Evolutionary conservation across 352 stramenopile species (phyloP).

Genomic region (Plasmopara viticola): DNA sequence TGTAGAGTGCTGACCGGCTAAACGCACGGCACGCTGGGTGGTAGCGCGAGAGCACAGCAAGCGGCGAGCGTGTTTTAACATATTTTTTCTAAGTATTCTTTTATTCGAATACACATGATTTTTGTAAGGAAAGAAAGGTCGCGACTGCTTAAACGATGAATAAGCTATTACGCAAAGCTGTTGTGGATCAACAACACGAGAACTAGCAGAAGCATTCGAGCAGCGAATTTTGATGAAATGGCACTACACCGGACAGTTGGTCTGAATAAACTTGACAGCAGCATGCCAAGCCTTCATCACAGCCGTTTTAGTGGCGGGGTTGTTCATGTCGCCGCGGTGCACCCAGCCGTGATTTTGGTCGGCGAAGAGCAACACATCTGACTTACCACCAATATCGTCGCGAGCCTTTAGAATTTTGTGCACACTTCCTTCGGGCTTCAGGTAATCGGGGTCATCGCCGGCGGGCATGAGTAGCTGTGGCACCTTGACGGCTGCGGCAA

Average conservation of each 20-base stretch:
- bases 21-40: background rate
- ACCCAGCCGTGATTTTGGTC: constrained; percentile 79
- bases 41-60: background rate
- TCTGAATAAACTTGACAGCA: constrained; percentile 59
- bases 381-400: constrained; percentile 42
- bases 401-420: constrained; percentile 62
- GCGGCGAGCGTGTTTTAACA: constrained; percentile 9
- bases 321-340: constrained; percentile 69
- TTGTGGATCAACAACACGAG: too few species aligned
- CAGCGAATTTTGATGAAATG: background rate
- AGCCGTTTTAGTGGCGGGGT: constrained; percentile 51
- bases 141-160: too few species aligned
- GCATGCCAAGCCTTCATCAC: constrained; percentile 61
- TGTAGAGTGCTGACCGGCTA: too few species aligned
- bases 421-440: constrained; percentile 63
- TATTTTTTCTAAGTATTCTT: too few species aligned
- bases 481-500: constrained; percentile 62
- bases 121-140: too few species aligned
- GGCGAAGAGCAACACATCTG: constrained; percentile 60
- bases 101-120: too few species aligned
- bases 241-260: constrained; percentile 35
- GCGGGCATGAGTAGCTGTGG: constrained; percentile 66
- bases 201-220: background rate
- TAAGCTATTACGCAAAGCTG: too few species aligned
- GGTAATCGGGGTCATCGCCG: constrained; percentile 61